These are phyloP conservation scores for Diaporthe ampelina DNA, from an alignment of 2,329 filamentous ascomycete species.

Conservation along the genomic window DNA sequence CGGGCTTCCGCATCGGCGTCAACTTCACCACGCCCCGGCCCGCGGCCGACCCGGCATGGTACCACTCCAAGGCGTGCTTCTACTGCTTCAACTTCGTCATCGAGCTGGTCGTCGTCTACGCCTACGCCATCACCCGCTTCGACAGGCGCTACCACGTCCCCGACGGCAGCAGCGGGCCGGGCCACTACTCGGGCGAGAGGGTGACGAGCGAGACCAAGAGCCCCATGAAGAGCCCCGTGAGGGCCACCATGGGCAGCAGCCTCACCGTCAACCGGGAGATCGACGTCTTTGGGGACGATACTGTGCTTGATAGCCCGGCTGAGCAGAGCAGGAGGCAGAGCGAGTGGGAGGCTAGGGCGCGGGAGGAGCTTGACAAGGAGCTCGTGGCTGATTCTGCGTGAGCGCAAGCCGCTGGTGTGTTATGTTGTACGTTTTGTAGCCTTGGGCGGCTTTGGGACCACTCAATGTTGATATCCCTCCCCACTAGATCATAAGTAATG, in stretches of 20 bases:
- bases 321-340: conserved; percentile 26
- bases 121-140: conserved; percentile 77
- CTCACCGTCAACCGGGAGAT: conserved; percentile 45
- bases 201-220: neutral
- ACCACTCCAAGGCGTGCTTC: conserved; percentile 78
- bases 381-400: conserved; percentile 1
- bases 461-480: neutral
- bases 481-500: neutral
- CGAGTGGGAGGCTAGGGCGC: conserved; percentile 38
- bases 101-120: conserved; percentile 78
- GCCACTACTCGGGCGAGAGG: conserved; percentile 37
- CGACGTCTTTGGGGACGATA: conserved; percentile 44
- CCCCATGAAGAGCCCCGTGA: neutral
- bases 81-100: conserved; percentile 85
- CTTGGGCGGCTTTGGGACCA: neutral
- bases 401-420: neutral
- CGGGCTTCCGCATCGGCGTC: conserved; percentile 75
- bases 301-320: conserved; percentile 13
- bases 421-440: neutral
- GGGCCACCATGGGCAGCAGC: neutral
- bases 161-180: conserved; percentile 44
- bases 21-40: conserved; percentile 65
- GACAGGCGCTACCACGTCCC: conserved; percentile 78
- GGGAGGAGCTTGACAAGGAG: conserved; percentile 33
- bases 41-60: conserved; percentile 73